Evolutionary conservation across 129 eudicot species (phyloP).

Genomic region (Cynara cardunculus): DNA sequence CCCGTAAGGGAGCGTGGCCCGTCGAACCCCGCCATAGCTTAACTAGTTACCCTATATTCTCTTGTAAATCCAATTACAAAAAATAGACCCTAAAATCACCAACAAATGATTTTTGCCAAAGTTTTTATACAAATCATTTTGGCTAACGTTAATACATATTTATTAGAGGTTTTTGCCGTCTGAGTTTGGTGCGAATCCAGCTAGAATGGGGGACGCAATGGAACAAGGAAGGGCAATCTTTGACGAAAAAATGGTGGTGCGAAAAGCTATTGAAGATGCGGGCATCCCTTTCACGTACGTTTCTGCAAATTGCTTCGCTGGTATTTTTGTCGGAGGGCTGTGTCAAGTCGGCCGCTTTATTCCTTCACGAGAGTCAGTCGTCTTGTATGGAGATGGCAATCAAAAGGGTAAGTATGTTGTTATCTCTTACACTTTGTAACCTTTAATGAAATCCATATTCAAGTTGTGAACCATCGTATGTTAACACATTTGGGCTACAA

Average conservation of each 20-base stretch:
- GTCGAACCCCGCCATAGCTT: no score
- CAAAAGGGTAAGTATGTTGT: constrained; percentile 35
- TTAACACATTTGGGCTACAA: not conserved
- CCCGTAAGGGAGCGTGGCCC: no score
- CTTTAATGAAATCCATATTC: not conserved
- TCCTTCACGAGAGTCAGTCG: constrained; percentile 46
- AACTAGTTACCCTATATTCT: not conserved
- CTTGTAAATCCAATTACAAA: not conserved
- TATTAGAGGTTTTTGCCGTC: constrained; percentile 46
- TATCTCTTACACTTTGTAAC: not conserved
- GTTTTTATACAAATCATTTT: not conserved
- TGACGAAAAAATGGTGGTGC: constrained; percentile 45
- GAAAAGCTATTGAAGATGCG: constrained; percentile 46
- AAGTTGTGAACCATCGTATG: no score
- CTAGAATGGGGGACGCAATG: constrained; percentile 40
- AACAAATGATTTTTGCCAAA: not conserved
- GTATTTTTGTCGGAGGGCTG: constrained; percentile 47
- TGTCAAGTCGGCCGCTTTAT: constrained; percentile 47
- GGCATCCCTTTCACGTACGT: constrained; percentile 45
- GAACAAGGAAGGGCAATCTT: constrained; percentile 46
- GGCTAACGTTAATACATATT: not conserved
- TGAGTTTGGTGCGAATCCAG: constrained; percentile 51
- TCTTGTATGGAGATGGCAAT: constrained; percentile 49
- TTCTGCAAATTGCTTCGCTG: constrained; percentile 45
- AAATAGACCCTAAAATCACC: not conserved